Conservation (phyloP, 2,329 filamentous ascomycete species). For the Calonectria fujianensis region DNA sequence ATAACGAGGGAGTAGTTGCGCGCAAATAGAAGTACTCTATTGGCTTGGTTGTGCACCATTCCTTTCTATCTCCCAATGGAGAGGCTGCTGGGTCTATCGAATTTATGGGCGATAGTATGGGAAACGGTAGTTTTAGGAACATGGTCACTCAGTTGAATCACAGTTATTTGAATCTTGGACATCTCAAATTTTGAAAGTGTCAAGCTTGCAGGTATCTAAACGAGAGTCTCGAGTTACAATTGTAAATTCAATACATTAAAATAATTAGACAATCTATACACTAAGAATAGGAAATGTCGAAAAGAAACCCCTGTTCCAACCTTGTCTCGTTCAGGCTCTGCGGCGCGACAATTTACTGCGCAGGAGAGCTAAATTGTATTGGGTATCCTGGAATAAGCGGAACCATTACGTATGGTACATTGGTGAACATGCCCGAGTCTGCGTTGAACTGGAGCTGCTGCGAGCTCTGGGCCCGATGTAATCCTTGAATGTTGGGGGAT, state of each 20-base stretch:
- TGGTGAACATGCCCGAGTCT: background rate
- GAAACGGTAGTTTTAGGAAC: background rate
- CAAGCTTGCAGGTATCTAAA: background rate
- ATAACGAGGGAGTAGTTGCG: background rate
- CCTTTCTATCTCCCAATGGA: too few relatives aligned
- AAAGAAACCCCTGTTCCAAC: background rate
- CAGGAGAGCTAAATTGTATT: slow-evolving; percentile 13
- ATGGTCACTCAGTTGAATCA: background rate
- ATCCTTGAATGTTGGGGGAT: background rate
- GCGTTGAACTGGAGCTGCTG: slow-evolving; percentile 24
- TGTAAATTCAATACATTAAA: slow-evolving; percentile 14
- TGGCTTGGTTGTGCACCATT: too few relatives aligned
- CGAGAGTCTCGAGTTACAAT: background rate
- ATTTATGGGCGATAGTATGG: background rate
- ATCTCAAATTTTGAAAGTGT: background rate
- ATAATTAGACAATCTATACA: too few relatives aligned
- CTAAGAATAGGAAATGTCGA: background rate
- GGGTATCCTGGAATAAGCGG: slow-evolving; percentile 10
- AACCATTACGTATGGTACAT: slow-evolving; percentile 9
- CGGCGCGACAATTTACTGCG: background rate
- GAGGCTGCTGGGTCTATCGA: background rate
- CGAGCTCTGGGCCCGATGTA: background rate
- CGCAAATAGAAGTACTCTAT: background rate
- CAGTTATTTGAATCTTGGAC: background rate
- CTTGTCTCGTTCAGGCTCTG: background rate